Base-by-base conservation (phyloP, 2,329 filamentous ascomycete species). In the Lachnellula suecica region DNA sequence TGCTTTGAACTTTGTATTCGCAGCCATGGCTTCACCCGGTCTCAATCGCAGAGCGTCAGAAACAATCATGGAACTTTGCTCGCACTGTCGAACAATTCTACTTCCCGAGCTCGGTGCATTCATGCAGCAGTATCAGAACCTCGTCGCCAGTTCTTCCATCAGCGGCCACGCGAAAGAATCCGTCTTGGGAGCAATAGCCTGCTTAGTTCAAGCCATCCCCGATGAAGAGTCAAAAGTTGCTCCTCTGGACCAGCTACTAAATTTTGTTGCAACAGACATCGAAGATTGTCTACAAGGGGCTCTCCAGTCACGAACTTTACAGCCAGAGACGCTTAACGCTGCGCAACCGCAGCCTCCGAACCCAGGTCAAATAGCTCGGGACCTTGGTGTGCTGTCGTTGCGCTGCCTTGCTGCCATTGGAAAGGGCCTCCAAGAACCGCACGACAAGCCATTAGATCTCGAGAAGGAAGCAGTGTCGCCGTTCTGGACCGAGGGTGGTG, bases 1-100 rank as follows among this genome's bases (percentile, higher is more conserved):
- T 38, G 87, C 87, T 1, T 74, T 95, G 22, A 88, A 86, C 44
- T 83, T 93, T 41, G 77, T 94, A 1, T 92, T 95, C 65, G 79
- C 77, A 27, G 84, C 87, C 6, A 74, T 93, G 4, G 77, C 79
- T 17, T 83, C 87, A 27, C 72, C 79, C 2, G 71, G 78, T 4
- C 74, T 92, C 41, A 83, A 85, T 8, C 75, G 78, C n/a, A 78
- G 82, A 44, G 87, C 89, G 3, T 88, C 89, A 2, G 87, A 84
- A 63, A 88, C 89, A 0, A 92, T 95, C 31, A 76, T 81, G 27
- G 82, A 81, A 5, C 78, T 94, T 1, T 93, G 89, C 65, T 89
- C 84, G 0, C 88, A 88, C 25, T 94, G 89, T 58, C 81, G 89
- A 34, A 75, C 75, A 23, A 79, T 84, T 47, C 73, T 95, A n/a